Evolutionary conservation across 345 rosid genomes (phyloP), one percentile per base, ranked within the genome.

Genomic region (Linum tenue): DNA sequence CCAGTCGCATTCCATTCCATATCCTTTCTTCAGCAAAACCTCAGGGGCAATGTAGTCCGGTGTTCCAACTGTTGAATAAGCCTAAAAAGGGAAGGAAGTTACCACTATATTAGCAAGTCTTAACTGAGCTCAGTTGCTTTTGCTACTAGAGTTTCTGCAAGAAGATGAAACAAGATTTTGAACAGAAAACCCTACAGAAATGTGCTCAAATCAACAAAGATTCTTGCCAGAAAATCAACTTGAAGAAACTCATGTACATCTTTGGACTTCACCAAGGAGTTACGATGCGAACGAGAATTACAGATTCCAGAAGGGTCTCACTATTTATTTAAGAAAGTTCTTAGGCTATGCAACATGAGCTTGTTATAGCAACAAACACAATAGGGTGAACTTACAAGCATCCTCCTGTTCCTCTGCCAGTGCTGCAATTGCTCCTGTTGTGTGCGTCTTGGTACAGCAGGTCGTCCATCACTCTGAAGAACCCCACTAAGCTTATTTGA

Each of bases 341-440:
- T 1, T 48, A 48, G 9, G 11, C 14, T 9, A 9, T 48, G 9
- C 14, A 3, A 48, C 14, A 48, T 48, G 53, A 48, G 11, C 15
- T 48, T 48, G 50, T 48, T 48, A 48, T 1, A 15, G 7, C 53
- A 48, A 10, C 53, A 48, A 9, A 48, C 14, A 15, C 9, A 48
- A 48, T 48, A 48, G 9, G 53, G 6, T 9, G 69, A 67, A 67
- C 76, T 75, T 79, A 85, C 90, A 72, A 85, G 76, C 76, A 79
- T 78, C 69, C 87, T 75, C 75, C 90, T 74, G 69, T 83, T 85
- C 77, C 83, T 83, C 80, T 85, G 87, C 90, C 90, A 85, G 63
- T 85, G 85, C 72, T 77, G 80, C 64, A 79, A 77, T 71, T 85
- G 90, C 66, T 85, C 90, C 67, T 83, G 87, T 67, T 85, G 90